These are phyloP conservation scores for Pestalotiopsis sp. DNA, from an alignment of 2,329 filamentous ascomycete genomes.

Conservation along the genomic window DNA sequence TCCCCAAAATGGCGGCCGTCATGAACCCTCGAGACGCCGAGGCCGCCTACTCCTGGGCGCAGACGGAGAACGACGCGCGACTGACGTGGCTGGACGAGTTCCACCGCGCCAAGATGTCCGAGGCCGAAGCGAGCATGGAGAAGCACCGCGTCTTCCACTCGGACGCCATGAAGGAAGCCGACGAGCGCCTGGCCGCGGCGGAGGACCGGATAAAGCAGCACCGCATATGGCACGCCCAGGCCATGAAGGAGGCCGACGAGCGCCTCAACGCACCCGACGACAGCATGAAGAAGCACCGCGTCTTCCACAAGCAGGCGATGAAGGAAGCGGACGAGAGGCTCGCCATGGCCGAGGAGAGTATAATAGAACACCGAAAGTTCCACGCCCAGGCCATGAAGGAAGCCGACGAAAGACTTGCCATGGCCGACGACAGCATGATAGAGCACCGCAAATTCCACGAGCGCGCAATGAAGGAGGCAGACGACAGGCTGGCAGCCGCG, in stretches of 20 bases:
- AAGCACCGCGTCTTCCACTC: constrained; percentile 2
- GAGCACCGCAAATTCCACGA: constrained; percentile 9
- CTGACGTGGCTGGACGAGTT: constrained; percentile 4
- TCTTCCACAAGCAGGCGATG: constrained; percentile 7
- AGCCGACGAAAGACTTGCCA: constrained; percentile 3
- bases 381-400: constrained; percentile 12
- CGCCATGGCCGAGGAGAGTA: neutral
- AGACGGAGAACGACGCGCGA: constrained; percentile 1
- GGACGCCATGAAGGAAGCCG: constrained; percentile 14
- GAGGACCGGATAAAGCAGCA: constrained; percentile 5
- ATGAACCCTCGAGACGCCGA: neutral
- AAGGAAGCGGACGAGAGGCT: constrained; percentile 8
- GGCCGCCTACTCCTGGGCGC: neutral
- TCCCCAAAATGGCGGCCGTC: neutral
- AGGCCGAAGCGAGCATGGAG: constrained; percentile 4
- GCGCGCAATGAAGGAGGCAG: constrained; percentile 11
- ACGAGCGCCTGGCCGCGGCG: neutral
- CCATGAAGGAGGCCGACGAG: constrained; percentile 14
- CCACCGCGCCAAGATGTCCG: constrained; percentile 4
- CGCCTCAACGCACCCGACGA: constrained; percentile 1
- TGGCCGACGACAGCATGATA: constrained; percentile 1
- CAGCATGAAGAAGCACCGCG: constrained; percentile 5
- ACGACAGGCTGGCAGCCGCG: constrained; percentile 4
- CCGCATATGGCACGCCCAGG: constrained; percentile 3
- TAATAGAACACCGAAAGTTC: constrained; percentile 3